Percentiles rank a stretch among this genome's conserved stretches.
These are phyloP conservation scores for Calonectria montana DNA, from an alignment of 2,329 filamentous ascomycete genomes.

Conservation along the genomic window DNA sequence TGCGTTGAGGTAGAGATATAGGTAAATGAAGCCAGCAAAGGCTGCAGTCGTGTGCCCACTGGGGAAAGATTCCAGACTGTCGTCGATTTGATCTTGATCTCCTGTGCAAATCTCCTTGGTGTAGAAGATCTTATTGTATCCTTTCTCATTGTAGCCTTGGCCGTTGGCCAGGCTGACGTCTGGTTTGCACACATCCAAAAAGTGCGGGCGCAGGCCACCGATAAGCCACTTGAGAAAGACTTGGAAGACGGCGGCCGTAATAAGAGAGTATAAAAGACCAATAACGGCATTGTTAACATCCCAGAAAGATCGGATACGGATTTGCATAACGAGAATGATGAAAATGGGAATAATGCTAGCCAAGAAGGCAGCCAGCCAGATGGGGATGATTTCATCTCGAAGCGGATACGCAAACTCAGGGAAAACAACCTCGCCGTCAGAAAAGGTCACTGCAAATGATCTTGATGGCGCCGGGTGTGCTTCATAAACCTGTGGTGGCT, in stretches of 20 bases:
- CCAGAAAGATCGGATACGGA: constrained; percentile 76
- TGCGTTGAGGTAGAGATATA: constrained; percentile 80
- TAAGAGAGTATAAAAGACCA: constrained; percentile 76
- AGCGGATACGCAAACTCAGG: constrained; percentile 78
- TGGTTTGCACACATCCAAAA: constrained; percentile 77
- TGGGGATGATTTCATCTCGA: constrained; percentile 77
- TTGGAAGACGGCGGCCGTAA: constrained; percentile 79
- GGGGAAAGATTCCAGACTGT: constrained; percentile 77
- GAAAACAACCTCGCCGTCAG: constrained; percentile 75
- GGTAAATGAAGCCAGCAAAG: constrained; percentile 77
- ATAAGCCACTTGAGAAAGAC: constrained; percentile 82
- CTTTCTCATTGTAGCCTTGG: constrained; percentile 59
- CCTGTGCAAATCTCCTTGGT: constrained; percentile 78
- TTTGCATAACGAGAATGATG: constrained; percentile 73
- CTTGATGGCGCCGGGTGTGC: constrained; percentile 74
- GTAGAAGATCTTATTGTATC: constrained; percentile 73
- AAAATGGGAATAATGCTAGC: constrained; percentile 73
- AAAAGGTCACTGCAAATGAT: constrained; percentile 76
- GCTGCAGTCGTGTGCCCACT: constrained; percentile 80
- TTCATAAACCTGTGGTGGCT: constrained; percentile 63
- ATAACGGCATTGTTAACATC: constrained; percentile 78
- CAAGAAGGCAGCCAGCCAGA: constrained; percentile 76
- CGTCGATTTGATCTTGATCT: constrained; percentile 72
- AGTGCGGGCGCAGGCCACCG: constrained; percentile 78
- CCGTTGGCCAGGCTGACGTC: constrained; percentile 36